These are phyloP conservation scores for Haplosporangium sp. DNA, from an alignment of 371 early-diverging fungal genomes.

Conservation along the genomic window DNA sequence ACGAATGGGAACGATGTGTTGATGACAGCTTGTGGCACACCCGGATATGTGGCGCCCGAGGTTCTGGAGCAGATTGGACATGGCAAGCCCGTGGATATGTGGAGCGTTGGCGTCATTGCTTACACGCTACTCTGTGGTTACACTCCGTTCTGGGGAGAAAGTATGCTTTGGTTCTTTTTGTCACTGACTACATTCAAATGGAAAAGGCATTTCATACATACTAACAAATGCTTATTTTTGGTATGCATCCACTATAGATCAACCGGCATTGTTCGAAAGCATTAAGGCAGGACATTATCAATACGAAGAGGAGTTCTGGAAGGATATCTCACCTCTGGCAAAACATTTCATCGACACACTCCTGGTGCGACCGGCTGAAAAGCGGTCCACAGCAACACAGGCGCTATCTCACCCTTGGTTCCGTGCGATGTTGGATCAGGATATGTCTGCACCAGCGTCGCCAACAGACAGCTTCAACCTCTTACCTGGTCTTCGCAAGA, in stretches of 20 bases:
- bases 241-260: conserved; percentile 47
- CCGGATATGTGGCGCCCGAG: conserved; percentile 92
- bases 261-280: conserved; percentile 62
- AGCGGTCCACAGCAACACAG: conserved; percentile 75
- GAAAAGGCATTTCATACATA: background rate
- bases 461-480: conserved; percentile 60
- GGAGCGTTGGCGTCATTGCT: conserved; percentile 91
- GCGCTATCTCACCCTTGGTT: conserved; percentile 82
- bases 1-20: conserved; percentile 72
- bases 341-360: conserved; percentile 83
- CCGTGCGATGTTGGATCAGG: conserved; percentile 44
- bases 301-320: conserved; percentile 85
- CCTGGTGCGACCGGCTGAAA: conserved; percentile 73
- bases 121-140: conserved; percentile 88
- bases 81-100: conserved; percentile 83
- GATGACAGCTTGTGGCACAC: conserved; percentile 86
- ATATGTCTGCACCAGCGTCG: conserved; percentile 41
- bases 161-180: conserved; percentile 14
- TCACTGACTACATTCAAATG: background rate
- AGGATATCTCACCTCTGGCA: conserved; percentile 64
- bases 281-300: conserved; percentile 75
- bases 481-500: conserved; percentile 78
- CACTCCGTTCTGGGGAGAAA: conserved; percentile 86
- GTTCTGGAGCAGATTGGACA: conserved; percentile 77
- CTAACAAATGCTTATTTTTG: background rate